Base-by-base conservation (phyloP, 192 early-diverging fungal genomes). In the Endogone sp. region DNA sequence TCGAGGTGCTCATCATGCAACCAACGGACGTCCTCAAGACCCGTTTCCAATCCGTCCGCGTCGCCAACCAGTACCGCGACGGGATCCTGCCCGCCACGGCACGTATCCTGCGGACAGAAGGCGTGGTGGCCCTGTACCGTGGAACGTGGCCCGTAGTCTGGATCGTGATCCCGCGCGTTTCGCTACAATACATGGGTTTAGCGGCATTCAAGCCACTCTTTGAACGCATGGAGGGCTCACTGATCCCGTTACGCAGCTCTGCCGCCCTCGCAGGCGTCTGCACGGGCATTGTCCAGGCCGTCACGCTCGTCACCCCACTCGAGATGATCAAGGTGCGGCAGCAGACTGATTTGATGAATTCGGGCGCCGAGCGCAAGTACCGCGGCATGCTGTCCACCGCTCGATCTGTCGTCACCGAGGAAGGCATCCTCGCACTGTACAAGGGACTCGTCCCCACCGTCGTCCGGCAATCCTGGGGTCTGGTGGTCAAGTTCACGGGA, bases 21-120 rank as follows among this genome's bases (percentile, higher is more conserved):
- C 79, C 79, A 2, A 75, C 79, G 10, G 79, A 81, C 32, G 76
- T 78, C n/a, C 67, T 81, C 13, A 81, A 81, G 44, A 81, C 79
- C 16, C 63, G 79, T 63, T 80, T 60, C 11, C 61, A 80, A 76
- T 81, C 79, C 10, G 60, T 75, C 56, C 69, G 77, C 49, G 73
- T 70, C 31, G 63, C 76, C 9, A 69, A 62, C 2, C 65, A 72
- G 56, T 81, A 81, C 60, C 21, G 72, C 29, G 62, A 70, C 28
- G 76, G 79, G 2, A 78, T 75, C 29, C 16, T 65, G 29, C 60
- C 62, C 6, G 76, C 79, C n/a, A 78, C 78, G 28, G 28, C 54
- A 24, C 66, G 65, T 28, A 73, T 81, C 26, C 26, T 71, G 2
- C 62, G 44, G 57, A 64, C 75, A 31, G 79, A 81, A 58, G 79